Evolutionary conservation across 2,329 filamentous ascomycete species (phyloP).

Genomic region (Microsporum canis): DNA sequence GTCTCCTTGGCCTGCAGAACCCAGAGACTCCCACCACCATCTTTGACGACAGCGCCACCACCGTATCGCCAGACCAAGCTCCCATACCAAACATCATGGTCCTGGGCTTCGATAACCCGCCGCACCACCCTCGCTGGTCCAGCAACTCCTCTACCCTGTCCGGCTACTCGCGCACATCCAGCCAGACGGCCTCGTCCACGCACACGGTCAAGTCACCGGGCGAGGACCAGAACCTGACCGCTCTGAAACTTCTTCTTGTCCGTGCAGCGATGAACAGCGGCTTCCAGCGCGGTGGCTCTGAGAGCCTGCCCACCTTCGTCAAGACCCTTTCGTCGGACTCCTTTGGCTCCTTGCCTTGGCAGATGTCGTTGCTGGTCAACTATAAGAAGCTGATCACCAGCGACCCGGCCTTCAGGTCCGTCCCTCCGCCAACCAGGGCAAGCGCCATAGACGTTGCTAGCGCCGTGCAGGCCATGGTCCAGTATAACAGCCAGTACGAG

Average conservation of each 20-base stretch:
- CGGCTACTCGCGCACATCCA: slow-evolving; percentile 58
- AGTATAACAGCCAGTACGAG: slow-evolving; percentile 55
- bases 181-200: slow-evolving; percentile 37
- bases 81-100: slow-evolving; percentile 80
- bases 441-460: slow-evolving; percentile 64
- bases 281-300: slow-evolving; percentile 51
- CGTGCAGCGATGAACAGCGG: slow-evolving; percentile 80
- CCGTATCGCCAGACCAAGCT: slow-evolving; percentile 67
- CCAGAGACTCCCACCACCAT: slow-evolving; percentile 92
- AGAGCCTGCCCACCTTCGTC: slow-evolving; percentile 61
- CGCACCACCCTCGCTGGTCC: slow-evolving; percentile 51
- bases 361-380: slow-evolving; percentile 59
- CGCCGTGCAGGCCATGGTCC: slow-evolving; percentile 63
- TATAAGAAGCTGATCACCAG: slow-evolving; percentile 70
- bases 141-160: slow-evolving; percentile 70
- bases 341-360: slow-evolving; percentile 62
- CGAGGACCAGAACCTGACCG: slow-evolving; percentile 66
- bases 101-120: slow-evolving; percentile 56
- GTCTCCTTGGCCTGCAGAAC: slow-evolving; percentile 16
- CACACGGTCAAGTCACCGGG: slow-evolving; percentile 33
- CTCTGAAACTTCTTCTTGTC: slow-evolving; percentile 67
- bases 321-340: slow-evolving; percentile 62
- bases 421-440: slow-evolving; percentile 25
- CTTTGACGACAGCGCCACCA: slow-evolving; percentile 84
- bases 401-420: slow-evolving; percentile 54